Evolutionary conservation across 345 rosid genomes (phyloP).

Genomic region (Eutrema yunnanense): DNA sequence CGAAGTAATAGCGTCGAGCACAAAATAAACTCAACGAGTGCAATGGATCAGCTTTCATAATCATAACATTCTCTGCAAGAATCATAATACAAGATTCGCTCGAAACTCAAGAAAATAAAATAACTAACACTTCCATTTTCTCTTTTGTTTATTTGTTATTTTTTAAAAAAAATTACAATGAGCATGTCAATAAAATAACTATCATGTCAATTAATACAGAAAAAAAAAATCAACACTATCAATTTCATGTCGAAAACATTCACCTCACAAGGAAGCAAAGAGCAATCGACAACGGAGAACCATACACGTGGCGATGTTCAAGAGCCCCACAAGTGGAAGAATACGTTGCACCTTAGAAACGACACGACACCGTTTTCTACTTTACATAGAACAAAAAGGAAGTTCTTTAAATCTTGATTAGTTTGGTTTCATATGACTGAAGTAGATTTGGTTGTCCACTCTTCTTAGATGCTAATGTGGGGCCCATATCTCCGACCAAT

Average conservation of each 20-base stretch:
- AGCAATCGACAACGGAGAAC: slow-evolving; percentile 17
- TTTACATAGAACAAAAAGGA: background rate
- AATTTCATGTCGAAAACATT: slow-evolving; percentile 26
- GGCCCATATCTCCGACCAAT: slow-evolving; percentile 19
- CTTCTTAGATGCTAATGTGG: slow-evolving; percentile 16
- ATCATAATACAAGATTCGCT: slow-evolving; percentile 20
- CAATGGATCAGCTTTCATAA: slow-evolving; percentile 10
- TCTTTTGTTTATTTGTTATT: background rate
- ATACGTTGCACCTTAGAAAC: slow-evolving; percentile 17
- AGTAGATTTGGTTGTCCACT: slow-evolving; percentile 25
- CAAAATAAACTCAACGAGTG: slow-evolving; percentile 11
- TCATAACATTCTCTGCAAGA: slow-evolving; percentile 20
- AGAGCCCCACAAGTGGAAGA: background rate
- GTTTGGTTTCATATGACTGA: slow-evolving; percentile 1
- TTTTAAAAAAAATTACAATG: background rate
- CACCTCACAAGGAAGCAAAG: slow-evolving; percentile 8
- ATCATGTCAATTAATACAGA: slow-evolving; percentile 12
- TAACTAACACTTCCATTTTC: background rate
- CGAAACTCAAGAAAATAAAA: background rate
- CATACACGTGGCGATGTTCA: slow-evolving; percentile 20
- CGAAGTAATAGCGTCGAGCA: background rate
- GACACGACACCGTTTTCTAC: slow-evolving; percentile 19
- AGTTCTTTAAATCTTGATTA: slow-evolving; percentile 3
- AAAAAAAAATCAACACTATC: background rate
- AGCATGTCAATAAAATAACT: background rate